Evolutionary conservation across 2,329 filamentous ascomycete genomes (phyloP), one percentile per base, ranked within the genome.

Genomic region (Colletotrichum acutatum): DNA sequence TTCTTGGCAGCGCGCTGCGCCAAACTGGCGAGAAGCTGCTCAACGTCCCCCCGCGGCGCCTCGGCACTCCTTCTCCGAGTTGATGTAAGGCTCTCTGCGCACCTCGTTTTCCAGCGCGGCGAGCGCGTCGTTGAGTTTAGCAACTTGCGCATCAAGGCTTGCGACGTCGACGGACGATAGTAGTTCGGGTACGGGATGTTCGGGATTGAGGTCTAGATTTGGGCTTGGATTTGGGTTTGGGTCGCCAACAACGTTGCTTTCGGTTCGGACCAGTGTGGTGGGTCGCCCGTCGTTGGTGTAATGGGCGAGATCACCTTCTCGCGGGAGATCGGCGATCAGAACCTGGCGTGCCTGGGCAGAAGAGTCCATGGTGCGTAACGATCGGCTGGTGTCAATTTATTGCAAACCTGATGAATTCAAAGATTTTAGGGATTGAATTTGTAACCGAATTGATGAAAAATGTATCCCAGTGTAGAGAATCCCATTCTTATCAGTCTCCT

Each of bases 281-380:
- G 65, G 28, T 56, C 62, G 62, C 12, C 30, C 32, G 32, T 42
- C 16, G 37, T 5, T 9, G 24, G 12, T n/a, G 59, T 9, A 42
- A 53, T 54, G 65, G 26, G 53, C 14, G 32, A 46, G n/a, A 53
- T 32, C 26, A 64, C 59, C 26, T 28, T 30, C 37, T 69, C 32
- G 70, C 53, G 66, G 70, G 70, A 57, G 70, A 72, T 72, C 66
- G 70, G 66, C 70, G 32, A 46, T n/a, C 30, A 12, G 6, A 59
- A 56, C n/a, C 30, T 42, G 37, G 37, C 37, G 16, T 42, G 37
- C 37, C 37, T 56, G 66, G 37, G 59, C 56, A 19, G 34, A 11
- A 22, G 4, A 16, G 12, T 58, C 42, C 70, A 59, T 63, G 70
- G 63, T 56, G 26, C 26, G 70, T 53, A 64, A 69, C 22, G 66